Base-by-base conservation (phyloP, 2,329 filamentous ascomycete species). In the Fusarium lyarnte region DNA sequence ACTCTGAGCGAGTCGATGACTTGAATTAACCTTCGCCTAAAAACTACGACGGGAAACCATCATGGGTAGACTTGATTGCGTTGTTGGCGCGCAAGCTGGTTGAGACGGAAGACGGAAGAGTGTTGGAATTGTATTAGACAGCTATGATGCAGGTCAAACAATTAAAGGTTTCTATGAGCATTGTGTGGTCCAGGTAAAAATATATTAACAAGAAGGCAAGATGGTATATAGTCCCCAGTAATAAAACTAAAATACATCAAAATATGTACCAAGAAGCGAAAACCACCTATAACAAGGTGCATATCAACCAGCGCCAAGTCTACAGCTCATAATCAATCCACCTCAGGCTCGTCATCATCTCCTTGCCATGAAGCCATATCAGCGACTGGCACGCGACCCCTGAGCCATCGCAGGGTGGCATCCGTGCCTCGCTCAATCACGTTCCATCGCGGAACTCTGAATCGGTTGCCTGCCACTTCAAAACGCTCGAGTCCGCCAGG, bases 401-500 rank as follows among this genome's bases (percentile, higher is more conserved):
- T 88, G 55, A 98, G 81, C 92, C 94, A 97, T 54, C 90, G 87
- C 73, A 98, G 83, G 1, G 94, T 91, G 5, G 93, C 92, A 76
- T 97, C 94, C 0, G 95, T 98, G 2, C 95, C 95, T 70, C 94
- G 93, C 67, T 95, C 93, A 52, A 98, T 83, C 11, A 97, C 88
- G 70, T 92, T 93, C 84, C 92, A 95, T 63, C 93, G 90, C 1
- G 95, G 95, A 36, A 98, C 94, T 36, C 94, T 88, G 82, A 98
- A 98, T 36, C 91, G 87, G 79, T 98, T 98, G 1, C 94, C 94
- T 33, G 89, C 89, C 8, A 97, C 92, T 52, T 97, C 92, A 14
- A 98, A 84, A 59, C 88, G 81, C 86, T 92, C 84, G 83, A 89
- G 70, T 76, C 90, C 83, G 5, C 86, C 85, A 8, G 80, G 85